Conservation (phyloP, 305 asterid genomes). For the Fraxinus albicans region DNA sequence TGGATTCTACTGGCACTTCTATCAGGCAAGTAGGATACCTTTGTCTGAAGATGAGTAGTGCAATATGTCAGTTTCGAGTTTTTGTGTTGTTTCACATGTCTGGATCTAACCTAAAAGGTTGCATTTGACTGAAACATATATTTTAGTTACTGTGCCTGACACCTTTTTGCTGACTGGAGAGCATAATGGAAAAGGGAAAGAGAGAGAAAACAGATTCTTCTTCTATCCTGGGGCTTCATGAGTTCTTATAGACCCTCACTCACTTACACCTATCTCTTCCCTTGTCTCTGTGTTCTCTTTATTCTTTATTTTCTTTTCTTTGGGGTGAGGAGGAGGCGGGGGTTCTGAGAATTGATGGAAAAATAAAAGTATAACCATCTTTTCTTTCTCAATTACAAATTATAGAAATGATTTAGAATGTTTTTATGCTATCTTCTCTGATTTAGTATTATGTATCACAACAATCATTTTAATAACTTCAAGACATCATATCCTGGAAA, state of each 20-base stretch:
- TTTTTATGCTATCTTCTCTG: not conserved
- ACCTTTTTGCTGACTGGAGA: conserved; percentile 1
- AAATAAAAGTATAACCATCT: not conserved
- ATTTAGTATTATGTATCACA: not conserved
- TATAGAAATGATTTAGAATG: not conserved
- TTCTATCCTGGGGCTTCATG: not conserved
- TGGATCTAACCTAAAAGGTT: not conserved
- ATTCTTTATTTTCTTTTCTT: not conserved
- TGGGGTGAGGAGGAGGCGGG: not conserved
- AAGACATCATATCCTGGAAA: not conserved
- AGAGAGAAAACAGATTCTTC: not conserved
- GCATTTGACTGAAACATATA: conserved; percentile 1
- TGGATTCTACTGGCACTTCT: conserved; percentile 96
- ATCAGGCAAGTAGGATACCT: conserved; percentile 62
- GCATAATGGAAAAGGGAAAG: not conserved
- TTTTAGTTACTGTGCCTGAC: conserved; percentile 2
- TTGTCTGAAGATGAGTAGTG: conserved; percentile 9
- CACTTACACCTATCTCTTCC: not conserved
- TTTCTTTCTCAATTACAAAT: not conserved
- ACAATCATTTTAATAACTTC: not conserved
- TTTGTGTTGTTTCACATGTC: not conserved
- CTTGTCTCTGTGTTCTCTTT: not conserved
- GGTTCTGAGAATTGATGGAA: not conserved
- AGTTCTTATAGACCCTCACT: not conserved
- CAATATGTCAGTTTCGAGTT: not conserved